Percentiles rank a stretch among this genome's conserved stretches.
These are phyloP conservation scores for Ustilago sp. DNA, from an alignment of 1,284 basidiomycete genomes.

Conservation along the genomic window DNA sequence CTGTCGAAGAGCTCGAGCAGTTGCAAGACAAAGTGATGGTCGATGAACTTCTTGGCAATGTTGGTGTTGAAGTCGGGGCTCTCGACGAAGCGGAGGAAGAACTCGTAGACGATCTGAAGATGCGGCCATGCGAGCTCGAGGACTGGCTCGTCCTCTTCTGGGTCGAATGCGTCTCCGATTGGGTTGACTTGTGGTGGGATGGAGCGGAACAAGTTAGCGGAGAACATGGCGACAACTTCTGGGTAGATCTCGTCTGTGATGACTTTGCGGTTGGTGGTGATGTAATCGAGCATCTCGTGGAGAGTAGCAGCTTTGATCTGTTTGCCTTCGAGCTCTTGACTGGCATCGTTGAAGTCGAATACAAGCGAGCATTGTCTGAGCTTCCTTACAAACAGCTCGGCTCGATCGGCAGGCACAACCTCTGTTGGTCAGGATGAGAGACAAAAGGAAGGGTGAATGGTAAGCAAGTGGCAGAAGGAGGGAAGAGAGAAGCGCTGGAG, in stretches of 20 bases:
- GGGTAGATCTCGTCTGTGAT: slow-evolving; percentile 98
- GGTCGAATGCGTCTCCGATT: slow-evolving; percentile 96
- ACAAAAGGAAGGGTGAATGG: neutral
- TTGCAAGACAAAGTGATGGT: slow-evolving; percentile 92
- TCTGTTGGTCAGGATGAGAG: slow-evolving; percentile 74
- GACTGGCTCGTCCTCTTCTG: slow-evolving; percentile 99
- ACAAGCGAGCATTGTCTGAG: slow-evolving; percentile 94
- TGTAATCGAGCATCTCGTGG: slow-evolving; percentile 99
- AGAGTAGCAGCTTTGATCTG: slow-evolving; percentile 98
- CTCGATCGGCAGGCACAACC: slow-evolving; percentile 86
- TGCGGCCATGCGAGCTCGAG: slow-evolving; percentile 99
- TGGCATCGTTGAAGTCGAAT: slow-evolving; percentile 99
- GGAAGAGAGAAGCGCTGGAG: neutral
- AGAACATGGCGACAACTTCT: slow-evolving; percentile 92
- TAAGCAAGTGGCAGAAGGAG: neutral
- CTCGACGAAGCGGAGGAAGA: slow-evolving; percentile 99
- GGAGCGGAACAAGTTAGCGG: slow-evolving; percentile 96
- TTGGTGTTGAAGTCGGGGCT: slow-evolving; percentile 98
- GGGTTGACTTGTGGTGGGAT: slow-evolving; percentile 99
- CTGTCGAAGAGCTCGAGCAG: slow-evolving; percentile 98
- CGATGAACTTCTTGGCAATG: slow-evolving; percentile 96
- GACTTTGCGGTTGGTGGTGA: slow-evolving; percentile 94
- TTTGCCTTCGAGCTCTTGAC: slow-evolving; percentile 93
- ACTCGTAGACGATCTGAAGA: slow-evolving; percentile 99
- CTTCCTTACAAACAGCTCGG: slow-evolving; percentile 93